phyloP scores from a whole-genome alignment of 352 stramenopile genomes.

The Pythium plurisporium region DNA sequence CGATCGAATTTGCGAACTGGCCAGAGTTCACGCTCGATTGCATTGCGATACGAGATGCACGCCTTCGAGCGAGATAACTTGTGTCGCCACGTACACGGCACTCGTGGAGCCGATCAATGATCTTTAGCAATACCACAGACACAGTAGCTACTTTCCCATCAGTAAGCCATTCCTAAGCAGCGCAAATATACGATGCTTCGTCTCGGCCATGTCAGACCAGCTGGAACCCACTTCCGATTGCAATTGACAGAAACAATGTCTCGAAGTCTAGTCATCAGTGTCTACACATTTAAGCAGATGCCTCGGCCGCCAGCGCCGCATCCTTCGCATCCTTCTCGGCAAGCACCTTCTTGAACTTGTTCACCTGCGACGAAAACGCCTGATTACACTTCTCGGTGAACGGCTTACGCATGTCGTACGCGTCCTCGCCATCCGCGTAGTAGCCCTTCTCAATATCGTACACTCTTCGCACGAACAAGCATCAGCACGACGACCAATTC shows the following conservation, averaged over 20 bases:
- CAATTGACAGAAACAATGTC: too few relatives aligned
- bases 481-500: not conserved
- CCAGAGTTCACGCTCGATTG: constrained; percentile 30
- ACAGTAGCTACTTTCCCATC: too few relatives aligned
- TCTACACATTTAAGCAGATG: constrained; percentile 7
- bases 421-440: constrained; percentile 99
- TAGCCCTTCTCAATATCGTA: constrained; percentile 99
- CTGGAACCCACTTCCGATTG: too few relatives aligned
- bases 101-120: too few relatives aligned
- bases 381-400: constrained; percentile 91
- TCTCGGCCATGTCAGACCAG: too few relatives aligned
- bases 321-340: constrained; percentile 54
- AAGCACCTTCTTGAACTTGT: constrained; percentile 78
- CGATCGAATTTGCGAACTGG: constrained; percentile 30
- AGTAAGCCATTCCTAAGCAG: too few relatives aligned
- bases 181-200: too few relatives aligned
- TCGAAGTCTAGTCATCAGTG: not conserved
- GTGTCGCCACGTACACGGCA: too few relatives aligned
- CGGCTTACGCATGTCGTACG: constrained; percentile 97
- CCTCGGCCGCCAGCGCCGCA: constrained; percentile 21
- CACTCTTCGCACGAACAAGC: constrained; percentile 49
- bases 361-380: constrained; percentile 79
- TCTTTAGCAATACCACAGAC: too few relatives aligned
- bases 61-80: too few relatives aligned
- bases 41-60: constrained; percentile 17